Conservation (phyloP, 306 rosid species). For the Quillaja saponaria region DNA sequence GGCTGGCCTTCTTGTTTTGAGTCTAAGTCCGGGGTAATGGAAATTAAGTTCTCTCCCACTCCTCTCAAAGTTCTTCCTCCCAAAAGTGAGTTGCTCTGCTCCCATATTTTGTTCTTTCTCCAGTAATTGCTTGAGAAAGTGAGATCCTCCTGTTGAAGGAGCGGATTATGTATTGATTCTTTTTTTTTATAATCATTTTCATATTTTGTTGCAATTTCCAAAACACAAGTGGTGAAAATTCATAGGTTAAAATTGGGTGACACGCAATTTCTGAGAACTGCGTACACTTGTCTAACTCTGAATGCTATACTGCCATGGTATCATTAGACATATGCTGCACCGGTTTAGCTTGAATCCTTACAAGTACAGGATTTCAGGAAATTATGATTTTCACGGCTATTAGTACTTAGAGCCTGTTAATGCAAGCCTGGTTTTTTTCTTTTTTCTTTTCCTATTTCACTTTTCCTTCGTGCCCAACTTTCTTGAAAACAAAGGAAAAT, state of each 20-base stretch:
- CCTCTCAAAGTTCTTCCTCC: conserved; percentile 76
- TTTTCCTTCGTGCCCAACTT: no score
- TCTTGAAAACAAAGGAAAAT: no score
- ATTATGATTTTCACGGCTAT: conserved; percentile 1
- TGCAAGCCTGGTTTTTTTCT: background rate
- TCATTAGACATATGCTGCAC: background rate
- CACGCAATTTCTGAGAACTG: background rate
- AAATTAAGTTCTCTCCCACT: conserved; percentile 35
- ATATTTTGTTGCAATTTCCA: background rate
- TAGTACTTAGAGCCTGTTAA: background rate
- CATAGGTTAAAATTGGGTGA: background rate
- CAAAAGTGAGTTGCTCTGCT: conserved; percentile 66
- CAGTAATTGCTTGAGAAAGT: background rate
- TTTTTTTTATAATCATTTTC: background rate
- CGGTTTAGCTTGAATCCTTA: no score
- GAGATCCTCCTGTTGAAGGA: background rate
- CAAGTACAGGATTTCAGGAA: background rate
- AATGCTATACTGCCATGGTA: background rate
- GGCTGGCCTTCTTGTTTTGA: conserved; percentile 98
- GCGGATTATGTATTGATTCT: background rate
- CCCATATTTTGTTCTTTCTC: background rate
- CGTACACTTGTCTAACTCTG: background rate
- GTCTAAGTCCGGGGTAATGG: conserved; percentile 49
- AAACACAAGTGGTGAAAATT: background rate
- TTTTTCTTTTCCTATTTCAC: background rate